These are phyloP conservation scores for Triangularia verruculosa DNA, from an alignment of 2,329 filamentous ascomycete genomes.

Conservation along the genomic window DNA sequence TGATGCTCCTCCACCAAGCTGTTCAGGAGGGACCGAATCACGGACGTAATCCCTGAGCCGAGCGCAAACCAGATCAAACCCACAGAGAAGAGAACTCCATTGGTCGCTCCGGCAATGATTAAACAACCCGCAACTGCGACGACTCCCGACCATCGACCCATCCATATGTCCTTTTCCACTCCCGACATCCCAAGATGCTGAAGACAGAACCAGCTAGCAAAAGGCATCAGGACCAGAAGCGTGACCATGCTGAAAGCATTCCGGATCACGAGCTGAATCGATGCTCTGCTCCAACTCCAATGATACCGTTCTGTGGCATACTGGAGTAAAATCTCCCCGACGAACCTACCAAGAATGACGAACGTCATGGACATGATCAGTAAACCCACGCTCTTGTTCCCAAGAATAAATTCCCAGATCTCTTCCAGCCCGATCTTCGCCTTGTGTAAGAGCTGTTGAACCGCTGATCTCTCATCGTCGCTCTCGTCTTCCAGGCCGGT, in stretches of 20 bases:
- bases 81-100: constrained; percentile 34
- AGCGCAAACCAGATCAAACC: constrained; percentile 46
- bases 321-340: constrained; percentile 45
- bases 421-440: constrained; percentile 32
- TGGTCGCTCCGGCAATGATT: constrained; percentile 37
- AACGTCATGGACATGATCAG: constrained; percentile 39
- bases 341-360: constrained; percentile 33
- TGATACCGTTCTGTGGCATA: constrained; percentile 51
- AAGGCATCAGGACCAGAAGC: constrained; percentile 40
- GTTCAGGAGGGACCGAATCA: constrained; percentile 51
- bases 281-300: constrained; percentile 47
- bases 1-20: constrained; percentile 52
- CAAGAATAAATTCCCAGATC: constrained; percentile 40
- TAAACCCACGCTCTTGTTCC: constrained; percentile 37
- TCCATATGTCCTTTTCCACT: constrained; percentile 40
- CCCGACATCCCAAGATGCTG: constrained; percentile 32
- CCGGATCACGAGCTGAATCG: constrained; percentile 41
- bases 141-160: constrained; percentile 36
- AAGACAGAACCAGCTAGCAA: constrained; percentile 33
- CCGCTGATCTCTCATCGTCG: background rate
- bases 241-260: constrained; percentile 38
- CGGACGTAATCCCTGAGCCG: constrained; percentile 42
- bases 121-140: constrained; percentile 36
- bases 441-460: constrained; percentile 28
- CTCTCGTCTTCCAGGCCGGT: constrained; percentile 1